Base-by-base conservation (phyloP, 352 stramenopile genomes). In the Labyrinthula sp. region DNA sequence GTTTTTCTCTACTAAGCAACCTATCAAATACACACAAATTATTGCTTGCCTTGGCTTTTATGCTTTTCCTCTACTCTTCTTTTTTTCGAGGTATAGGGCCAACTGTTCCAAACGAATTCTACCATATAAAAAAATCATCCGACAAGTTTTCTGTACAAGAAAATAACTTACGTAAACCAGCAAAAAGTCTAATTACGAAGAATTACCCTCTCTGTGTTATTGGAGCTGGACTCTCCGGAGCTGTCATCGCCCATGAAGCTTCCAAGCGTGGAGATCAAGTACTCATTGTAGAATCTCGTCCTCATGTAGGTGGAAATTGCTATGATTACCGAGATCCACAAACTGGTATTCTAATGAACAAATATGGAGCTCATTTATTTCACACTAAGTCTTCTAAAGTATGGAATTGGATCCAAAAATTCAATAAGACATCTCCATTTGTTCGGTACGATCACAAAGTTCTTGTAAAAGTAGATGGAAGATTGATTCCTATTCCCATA, bases 321-420 rank as follows among this genome's bases (percentile, higher is more conserved):
- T 73, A 66, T 34, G 65, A 73, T 33, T 72, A 61, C 37, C 47
- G 59, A 21, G 65, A 75, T 29, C 12, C 41, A 17, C 48, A 71
- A 9, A 72, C 64, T 4, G 63, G 56, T 1, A 69, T 76, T 36
- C 62, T 56, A 20, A 55, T 72, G 1, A 64, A 38, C 40, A 69
- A 56, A 29, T 56, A 65, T 38, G 66, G 68, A 12, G 63, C 63
- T 8, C 68, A 75, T 56, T 50, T 77, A 15, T 75, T 75, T 30
- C 69, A 78, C 54, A 78, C 69, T 0, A 47, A 58, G 10, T 50
- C 60, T 28, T 36, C 66, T 34, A 50, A 64, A n/a, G 67, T 76
- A n/a, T 78, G 67, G 67, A 40, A 68, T 2, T 78, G 73, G 31
- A 54, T 78, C 0, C 40, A 67, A n/a, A 31, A 56, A 35, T 72